Percentiles rank a stretch among this genome's conserved stretches.
Evolutionary conservation across 78 protist species (phyloP).

Genomic region (Dictyostelium discoideum): DNA sequence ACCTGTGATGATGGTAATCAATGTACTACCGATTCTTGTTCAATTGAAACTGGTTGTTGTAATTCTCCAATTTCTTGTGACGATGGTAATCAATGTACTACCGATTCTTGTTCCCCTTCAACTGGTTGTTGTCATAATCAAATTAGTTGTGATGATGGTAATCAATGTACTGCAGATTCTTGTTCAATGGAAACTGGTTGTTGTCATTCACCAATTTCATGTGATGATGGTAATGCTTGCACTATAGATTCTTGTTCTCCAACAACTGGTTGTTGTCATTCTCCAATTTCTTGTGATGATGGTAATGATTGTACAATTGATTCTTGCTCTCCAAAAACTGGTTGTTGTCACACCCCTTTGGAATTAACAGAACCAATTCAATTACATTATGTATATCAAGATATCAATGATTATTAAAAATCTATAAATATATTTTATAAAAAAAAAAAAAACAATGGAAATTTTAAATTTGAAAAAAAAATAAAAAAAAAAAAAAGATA

Average conservation of each 20-base stretch:
- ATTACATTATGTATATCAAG: no score
- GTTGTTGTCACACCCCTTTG: not conserved
- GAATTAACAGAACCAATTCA: no score
- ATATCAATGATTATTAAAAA: no score
- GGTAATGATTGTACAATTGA: not conserved
- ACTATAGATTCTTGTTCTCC: conserved; percentile 13
- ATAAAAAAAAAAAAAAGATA: no score
- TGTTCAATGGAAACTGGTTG: not conserved
- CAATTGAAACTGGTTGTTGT: not conserved
- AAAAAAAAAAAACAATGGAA: no score
- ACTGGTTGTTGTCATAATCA: not conserved
- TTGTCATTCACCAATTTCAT: not conserved
- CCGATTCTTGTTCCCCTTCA: no score
- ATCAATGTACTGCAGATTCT: conserved; percentile 41
- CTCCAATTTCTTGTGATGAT: conserved; percentile 5
- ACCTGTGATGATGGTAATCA: no score
- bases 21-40: not conserved
- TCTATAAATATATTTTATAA: no score
- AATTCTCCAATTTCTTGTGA: not conserved
- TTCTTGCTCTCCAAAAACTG: not conserved
- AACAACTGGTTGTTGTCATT: conserved; percentile 12
- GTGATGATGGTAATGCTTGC: not conserved
- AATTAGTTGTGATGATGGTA: conserved; percentile 32
- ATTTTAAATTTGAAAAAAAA: no score
- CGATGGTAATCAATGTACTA: not conserved